Conservation (phyloP, 345 rosid species). For the Luvunga scandens region DNA sequence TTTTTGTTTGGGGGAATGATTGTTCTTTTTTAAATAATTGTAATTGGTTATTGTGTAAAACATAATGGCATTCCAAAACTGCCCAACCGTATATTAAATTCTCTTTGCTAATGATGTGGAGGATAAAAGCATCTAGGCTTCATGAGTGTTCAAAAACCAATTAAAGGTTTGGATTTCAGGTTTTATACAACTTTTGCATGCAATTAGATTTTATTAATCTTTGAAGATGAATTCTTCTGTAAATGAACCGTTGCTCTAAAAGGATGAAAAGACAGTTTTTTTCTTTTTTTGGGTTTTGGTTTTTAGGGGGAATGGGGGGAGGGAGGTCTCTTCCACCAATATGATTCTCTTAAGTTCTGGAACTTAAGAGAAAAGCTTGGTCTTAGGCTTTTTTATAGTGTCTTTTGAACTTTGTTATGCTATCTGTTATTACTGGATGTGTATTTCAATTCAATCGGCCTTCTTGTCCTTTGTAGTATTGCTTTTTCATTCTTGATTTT, state of each 20-base stretch:
- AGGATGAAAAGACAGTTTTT: background rate
- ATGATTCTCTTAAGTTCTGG: background rate
- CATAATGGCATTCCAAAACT: background rate
- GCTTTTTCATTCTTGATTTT: background rate
- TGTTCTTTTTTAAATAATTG: slow-evolving; percentile 7
- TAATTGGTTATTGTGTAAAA: background rate
- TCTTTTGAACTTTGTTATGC: background rate
- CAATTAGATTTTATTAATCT: background rate
- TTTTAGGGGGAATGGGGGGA: background rate
- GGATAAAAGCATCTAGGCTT: background rate
- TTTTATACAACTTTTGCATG: background rate
- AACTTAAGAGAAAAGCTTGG: background rate
- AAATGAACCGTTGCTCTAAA: background rate
- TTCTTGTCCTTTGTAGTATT: background rate
- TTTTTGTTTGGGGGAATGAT: background rate
- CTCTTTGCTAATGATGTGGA: background rate
- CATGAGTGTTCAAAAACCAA: background rate
- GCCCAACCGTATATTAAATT: background rate
- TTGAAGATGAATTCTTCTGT: background rate
- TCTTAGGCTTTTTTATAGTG: background rate
- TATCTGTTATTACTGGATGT: background rate
- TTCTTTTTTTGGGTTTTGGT: too few relatives aligned
- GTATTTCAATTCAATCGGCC: background rate
- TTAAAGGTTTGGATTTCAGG: slow-evolving; percentile 2
- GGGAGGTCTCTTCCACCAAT: background rate